These are phyloP conservation scores for Carpinus viminea DNA, from an alignment of 306 rosid species.

Conservation along the genomic window DNA sequence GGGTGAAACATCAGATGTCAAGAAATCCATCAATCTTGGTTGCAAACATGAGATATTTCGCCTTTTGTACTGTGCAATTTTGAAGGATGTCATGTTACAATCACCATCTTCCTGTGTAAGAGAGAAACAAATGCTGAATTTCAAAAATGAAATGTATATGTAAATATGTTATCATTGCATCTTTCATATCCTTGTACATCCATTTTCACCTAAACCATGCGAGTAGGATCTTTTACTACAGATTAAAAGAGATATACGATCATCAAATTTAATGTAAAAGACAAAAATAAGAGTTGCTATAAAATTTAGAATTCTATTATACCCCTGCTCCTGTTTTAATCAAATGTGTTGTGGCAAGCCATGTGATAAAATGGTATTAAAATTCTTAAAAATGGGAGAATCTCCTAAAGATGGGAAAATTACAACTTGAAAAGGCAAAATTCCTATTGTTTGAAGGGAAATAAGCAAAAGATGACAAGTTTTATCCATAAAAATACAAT, in stretches of 20 bases:
- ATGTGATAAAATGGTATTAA: not conserved
- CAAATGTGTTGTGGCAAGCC: not conserved
- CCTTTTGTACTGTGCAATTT: not conserved
- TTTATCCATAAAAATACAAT: too few relatives aligned
- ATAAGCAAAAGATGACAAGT: too few relatives aligned
- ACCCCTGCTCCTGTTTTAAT: not conserved
- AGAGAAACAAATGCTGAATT: constrained; percentile 6
- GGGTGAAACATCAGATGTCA: too few relatives aligned
- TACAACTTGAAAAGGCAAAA: too few relatives aligned
- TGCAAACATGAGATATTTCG: not conserved
- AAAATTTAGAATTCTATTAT: not conserved
- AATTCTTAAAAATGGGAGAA: too few relatives aligned
- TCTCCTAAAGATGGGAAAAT: too few relatives aligned
- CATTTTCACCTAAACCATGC: not conserved
- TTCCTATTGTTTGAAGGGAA: too few relatives aligned
- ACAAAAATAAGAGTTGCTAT: too few relatives aligned
- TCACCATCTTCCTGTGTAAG: constrained; percentile 9
- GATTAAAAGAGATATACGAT: not conserved
- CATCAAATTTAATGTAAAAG: not conserved
- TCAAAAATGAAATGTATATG: not conserved
- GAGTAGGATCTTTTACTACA: not conserved
- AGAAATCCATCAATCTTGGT: too few relatives aligned
- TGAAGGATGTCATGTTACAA: constrained; percentile 5
- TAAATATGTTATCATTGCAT: not conserved
- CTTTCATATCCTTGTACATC: not conserved